A percentile compares a stretch with the other conserved stretches of the same genome.
Conservation (phyloP, 2,329 filamentous ascomycete genomes). For the Teratosphaeria gauchensis region DNA sequence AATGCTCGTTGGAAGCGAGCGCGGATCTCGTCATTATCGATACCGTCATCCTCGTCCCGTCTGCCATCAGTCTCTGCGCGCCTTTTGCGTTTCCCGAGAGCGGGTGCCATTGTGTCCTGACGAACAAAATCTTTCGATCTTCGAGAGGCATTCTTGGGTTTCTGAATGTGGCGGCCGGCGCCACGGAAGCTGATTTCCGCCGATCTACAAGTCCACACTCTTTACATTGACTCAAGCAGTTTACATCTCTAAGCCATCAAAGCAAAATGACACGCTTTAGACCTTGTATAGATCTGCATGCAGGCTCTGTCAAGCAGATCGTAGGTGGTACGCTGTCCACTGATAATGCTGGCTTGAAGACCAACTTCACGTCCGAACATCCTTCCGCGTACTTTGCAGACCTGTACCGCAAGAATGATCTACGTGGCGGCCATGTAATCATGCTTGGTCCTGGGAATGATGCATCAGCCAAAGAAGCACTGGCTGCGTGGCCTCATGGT, state of each 20-base stretch:
- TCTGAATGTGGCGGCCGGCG: slow-evolving; percentile 1
- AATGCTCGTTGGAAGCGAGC: slow-evolving; percentile 77
- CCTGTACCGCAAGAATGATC: slow-evolving; percentile 65
- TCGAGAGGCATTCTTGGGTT: background rate
- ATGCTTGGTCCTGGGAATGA: slow-evolving; percentile 90
- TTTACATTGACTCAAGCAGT: background rate
- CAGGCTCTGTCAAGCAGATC: slow-evolving; percentile 97
- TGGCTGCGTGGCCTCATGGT: slow-evolving; percentile 66
- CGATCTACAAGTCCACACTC: background rate
- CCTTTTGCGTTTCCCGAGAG: slow-evolving; percentile 38
- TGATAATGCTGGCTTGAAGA: slow-evolving; percentile 50
- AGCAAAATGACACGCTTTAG: slow-evolving; percentile 77
- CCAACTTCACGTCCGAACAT: slow-evolving; percentile 83
- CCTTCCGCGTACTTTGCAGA: slow-evolving; percentile 71
- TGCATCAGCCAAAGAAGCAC: slow-evolving; percentile 65
- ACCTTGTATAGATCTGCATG: slow-evolving; percentile 93
- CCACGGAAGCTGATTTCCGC: background rate
- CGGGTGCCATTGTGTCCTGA: slow-evolving; percentile 27
- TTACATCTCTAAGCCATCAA: background rate
- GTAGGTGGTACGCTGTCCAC: slow-evolving; percentile 78
- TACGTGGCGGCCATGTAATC: slow-evolving; percentile 83
- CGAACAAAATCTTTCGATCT: background rate
- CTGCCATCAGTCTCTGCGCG: slow-evolving; percentile 12
- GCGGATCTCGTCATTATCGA: slow-evolving; percentile 41
- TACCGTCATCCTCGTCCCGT: slow-evolving; percentile 16